Evolutionary conservation across 352 stramenopile genomes (phyloP), one percentile per base, ranked within the genome.

Genomic region (Globisporangium megalacanthum): DNA sequence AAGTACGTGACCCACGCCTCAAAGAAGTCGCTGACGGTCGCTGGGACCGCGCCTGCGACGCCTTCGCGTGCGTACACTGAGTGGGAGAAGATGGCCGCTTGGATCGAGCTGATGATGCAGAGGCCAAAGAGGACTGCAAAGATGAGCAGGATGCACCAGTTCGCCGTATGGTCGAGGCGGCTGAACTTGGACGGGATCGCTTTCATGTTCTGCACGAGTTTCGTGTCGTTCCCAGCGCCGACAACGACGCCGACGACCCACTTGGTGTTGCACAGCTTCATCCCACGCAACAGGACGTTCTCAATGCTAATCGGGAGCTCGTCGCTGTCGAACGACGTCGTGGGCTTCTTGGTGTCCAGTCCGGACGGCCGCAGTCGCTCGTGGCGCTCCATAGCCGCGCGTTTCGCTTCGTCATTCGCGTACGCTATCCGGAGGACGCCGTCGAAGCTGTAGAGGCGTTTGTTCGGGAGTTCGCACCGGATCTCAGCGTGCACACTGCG

Each of bases 121-220:
- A 88, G 69, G 9, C 65, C 65, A 45, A 92, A 92, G 11, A 94
- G 66, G 10, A 93, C 73, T 4, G 71, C 73, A 39, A 95, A 93
- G 37, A 95, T 83, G n/a, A 95, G 66, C 10, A 93, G 73, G 33
- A 93, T 92, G 41, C 85, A 95, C 3, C 77, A 75, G 52, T 95
- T 93, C 0, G 79, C 75, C 17, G 86, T 88, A 1, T 74, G 72
- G 56, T 95, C 83, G 19, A 95, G 68, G 0, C 85, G 77, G 35
- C 77, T 90, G 61, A 94, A 92, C 53, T 95, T 95, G 47, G 83
- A 95, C 22, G 85, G 83, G 25, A 93, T 84, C 0, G 78, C 77
- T 60, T 92, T 92, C 75, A 89, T 91, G 56, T 95, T 95, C 29
- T 89, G 85, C 15, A 92, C 69, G 1, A 92, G 62, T 50, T 95